phyloP scores from a whole-genome alignment of 2,329 filamentous ascomycete genomes.

The Trichoderma arundinaceum region DNA sequence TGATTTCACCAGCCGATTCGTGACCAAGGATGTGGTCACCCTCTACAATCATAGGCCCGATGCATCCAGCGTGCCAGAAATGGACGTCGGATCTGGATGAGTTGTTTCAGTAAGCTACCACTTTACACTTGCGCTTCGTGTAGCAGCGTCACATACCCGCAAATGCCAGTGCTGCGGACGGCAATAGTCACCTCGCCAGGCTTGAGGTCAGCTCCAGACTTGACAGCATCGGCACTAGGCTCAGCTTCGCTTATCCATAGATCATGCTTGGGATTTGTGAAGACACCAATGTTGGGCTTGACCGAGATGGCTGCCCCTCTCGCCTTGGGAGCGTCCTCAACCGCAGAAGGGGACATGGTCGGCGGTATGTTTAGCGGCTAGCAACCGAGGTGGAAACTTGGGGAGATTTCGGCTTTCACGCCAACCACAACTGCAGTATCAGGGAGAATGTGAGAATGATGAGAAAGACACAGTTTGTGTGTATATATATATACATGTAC shows the following conservation, averaged over 20 bases:
- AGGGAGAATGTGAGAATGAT: neutral
- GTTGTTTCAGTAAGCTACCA: neutral
- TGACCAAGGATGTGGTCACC: constrained; percentile 92
- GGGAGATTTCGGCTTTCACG: neutral
- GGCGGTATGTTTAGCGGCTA: neutral
- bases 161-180: constrained; percentile 94
- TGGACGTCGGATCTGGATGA: constrained; percentile 82
- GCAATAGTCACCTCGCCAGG: constrained; percentile 85
- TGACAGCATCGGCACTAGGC: constrained; percentile 76
- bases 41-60: constrained; percentile 92
- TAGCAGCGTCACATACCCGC: constrained; percentile 65
- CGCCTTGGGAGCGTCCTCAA: constrained; percentile 41
- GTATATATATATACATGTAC: neutral
- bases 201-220: constrained; percentile 70
- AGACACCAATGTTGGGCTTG: constrained; percentile 94
- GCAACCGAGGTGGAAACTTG: neutral
- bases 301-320: constrained; percentile 32
- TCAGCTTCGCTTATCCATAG: constrained; percentile 84
- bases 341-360: constrained; percentile 47
- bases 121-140: neutral
- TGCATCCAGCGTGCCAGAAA: constrained; percentile 95
- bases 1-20: constrained; percentile 84
- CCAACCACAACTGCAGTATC: neutral
- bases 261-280: constrained; percentile 90
- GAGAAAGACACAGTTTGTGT: neutral